phyloP scores from a whole-genome alignment of 805 yeast genomes.

The Lachancea sp. region DNA sequence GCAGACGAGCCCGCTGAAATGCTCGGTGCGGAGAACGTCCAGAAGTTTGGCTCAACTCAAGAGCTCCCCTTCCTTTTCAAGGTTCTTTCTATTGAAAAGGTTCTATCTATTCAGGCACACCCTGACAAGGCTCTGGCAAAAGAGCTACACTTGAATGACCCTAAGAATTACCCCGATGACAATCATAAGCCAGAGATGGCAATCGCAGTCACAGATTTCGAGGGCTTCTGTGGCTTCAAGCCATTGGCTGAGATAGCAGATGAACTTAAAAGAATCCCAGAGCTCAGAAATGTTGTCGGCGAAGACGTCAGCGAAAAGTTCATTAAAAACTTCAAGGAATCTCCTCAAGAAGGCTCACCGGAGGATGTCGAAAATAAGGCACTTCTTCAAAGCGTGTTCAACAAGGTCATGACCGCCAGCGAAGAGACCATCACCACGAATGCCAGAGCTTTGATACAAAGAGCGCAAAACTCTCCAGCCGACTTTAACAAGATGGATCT shows the following conservation, averaged over 20 bases:
- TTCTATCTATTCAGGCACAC: constrained; percentile 93
- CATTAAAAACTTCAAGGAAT: constrained; percentile 39
- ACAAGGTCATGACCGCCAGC: constrained; percentile 77
- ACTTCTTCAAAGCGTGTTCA: constrained; percentile 68
- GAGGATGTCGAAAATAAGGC: constrained; percentile 55
- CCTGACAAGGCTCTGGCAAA: constrained; percentile 86
- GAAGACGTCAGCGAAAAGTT: constrained; percentile 50
- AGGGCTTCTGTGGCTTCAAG: constrained; percentile 97
- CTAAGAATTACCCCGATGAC: constrained; percentile 92
- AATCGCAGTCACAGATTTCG: constrained; percentile 89
- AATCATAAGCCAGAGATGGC: constrained; percentile 99
- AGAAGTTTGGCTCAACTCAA: constrained; percentile 57
- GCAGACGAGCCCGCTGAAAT: constrained; percentile 48
- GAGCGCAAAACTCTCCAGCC: constrained; percentile 54
- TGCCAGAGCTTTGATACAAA: constrained; percentile 59
- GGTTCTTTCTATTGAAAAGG: constrained; percentile 88
- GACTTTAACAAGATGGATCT: constrained; percentile 48
- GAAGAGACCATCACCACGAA: constrained; percentile 48
- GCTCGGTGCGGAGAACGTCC: constrained; percentile 53
- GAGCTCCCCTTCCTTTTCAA: constrained; percentile 91
- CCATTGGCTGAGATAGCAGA: constrained; percentile 73
- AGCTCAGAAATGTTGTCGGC: constrained; percentile 66
- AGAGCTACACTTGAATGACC: constrained; percentile 72
- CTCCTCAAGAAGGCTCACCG: constrained; percentile 41
- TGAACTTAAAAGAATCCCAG: constrained; percentile 68